phyloP scores from a whole-genome alignment of 441 rosid genomes.

The Erodium trifolium region DNA sequence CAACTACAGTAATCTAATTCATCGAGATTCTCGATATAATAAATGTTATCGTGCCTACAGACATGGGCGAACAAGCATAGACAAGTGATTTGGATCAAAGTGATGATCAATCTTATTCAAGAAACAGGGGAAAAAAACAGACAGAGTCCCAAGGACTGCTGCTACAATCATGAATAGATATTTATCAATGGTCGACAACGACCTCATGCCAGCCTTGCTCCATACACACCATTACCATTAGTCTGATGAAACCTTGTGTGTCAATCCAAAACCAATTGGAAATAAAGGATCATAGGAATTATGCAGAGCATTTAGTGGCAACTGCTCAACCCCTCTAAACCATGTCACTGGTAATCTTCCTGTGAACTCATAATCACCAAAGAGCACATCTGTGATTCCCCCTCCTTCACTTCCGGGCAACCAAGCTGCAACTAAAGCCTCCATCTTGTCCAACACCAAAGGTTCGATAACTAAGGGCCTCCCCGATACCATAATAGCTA shows the following conservation, averaged over 20 bases:
- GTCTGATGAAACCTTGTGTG: slow-evolving; percentile 4
- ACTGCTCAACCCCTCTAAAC: slow-evolving; percentile 53
- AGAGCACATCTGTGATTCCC: slow-evolving; percentile 62
- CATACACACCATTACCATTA: background rate
- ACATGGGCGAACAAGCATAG: too few species aligned
- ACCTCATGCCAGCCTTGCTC: too few species aligned
- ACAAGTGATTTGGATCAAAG: too few species aligned
- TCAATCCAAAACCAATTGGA: slow-evolving; percentile 65
- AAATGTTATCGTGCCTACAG: too few species aligned
- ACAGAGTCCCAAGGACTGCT: too few species aligned
- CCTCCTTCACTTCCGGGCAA: slow-evolving; percentile 81
- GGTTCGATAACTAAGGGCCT: slow-evolving; percentile 61
- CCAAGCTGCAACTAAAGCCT: slow-evolving; percentile 79
- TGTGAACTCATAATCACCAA: slow-evolving; percentile 58
- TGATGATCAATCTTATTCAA: too few species aligned
- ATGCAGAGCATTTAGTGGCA: slow-evolving; percentile 41
- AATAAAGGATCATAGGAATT: slow-evolving; percentile 62
- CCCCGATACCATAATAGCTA: slow-evolving; percentile 62
- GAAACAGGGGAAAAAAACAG: too few species aligned
- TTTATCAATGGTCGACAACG: too few species aligned
- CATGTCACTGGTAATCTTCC: slow-evolving; percentile 73
- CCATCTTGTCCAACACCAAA: slow-evolving; percentile 38
- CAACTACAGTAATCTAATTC: too few species aligned
- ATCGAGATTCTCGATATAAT: too few species aligned
- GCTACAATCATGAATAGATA: too few species aligned